These are phyloP conservation scores for Beauveria australis DNA, from an alignment of 2,329 filamentous ascomycete genomes.

Conservation along the genomic window DNA sequence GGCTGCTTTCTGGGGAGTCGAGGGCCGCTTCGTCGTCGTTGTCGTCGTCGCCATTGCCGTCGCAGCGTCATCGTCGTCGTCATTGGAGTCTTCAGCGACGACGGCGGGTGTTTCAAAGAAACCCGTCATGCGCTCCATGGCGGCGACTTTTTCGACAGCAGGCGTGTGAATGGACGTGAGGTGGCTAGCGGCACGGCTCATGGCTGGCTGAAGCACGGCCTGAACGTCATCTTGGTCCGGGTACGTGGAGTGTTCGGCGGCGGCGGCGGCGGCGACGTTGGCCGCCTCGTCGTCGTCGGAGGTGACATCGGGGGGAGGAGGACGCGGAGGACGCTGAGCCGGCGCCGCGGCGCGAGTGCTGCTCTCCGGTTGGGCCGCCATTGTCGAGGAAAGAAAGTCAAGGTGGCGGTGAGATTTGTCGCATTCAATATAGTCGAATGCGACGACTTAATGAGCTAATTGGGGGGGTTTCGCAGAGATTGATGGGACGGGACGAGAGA, in stretches of 20 bases:
- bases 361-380: not conserved
- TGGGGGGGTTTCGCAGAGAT: not conserved
- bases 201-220: slow-evolving; percentile 50
- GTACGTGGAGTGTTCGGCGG: slow-evolving; percentile 30
- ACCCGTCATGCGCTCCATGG: slow-evolving; percentile 33
- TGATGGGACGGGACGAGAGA: not conserved
- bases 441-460: no score
- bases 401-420: not conserved
- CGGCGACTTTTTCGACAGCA: slow-evolving; percentile 49
- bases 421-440: not conserved
- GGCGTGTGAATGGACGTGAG: slow-evolving; percentile 47
- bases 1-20: not conserved
- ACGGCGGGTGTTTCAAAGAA: slow-evolving; percentile 18
- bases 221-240: slow-evolving; percentile 49
- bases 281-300: slow-evolving; percentile 8
- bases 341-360: not conserved
- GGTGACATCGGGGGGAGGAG: not conserved
- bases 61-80: slow-evolving; percentile 11
- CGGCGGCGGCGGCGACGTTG: slow-evolving; percentile 5
- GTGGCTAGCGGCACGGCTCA: slow-evolving; percentile 48
- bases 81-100: slow-evolving; percentile 13
- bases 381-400: not conserved
- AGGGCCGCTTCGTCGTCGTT: not conserved
- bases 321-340: not conserved
- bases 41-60: not conserved